Evolutionary conservation across 2,329 filamentous ascomycete species (phyloP).

Genomic region (Amylocarpus encephaloides): DNA sequence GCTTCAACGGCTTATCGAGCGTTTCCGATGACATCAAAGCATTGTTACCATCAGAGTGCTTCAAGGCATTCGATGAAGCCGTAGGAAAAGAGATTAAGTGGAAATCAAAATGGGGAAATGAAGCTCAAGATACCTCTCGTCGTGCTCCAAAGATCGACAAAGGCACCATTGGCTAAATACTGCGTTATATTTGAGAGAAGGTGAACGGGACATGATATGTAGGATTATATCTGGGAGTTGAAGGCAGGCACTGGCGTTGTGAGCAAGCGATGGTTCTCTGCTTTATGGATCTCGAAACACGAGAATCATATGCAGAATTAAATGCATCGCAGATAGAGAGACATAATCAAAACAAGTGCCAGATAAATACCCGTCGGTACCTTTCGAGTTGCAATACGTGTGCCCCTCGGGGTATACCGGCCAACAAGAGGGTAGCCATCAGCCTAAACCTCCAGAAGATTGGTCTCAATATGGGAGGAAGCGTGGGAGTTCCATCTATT

Average conservation of each 20-base stretch:
- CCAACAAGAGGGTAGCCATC: too few species aligned
- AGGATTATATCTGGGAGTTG: background rate
- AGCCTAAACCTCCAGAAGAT: too few species aligned
- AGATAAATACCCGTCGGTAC: too few species aligned
- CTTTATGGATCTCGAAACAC: background rate
- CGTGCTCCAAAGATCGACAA: slow-evolving; percentile 55
- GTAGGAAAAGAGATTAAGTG: slow-evolving; percentile 60
- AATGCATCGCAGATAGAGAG: too few species aligned
- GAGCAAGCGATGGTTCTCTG: background rate
- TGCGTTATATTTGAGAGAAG: slow-evolving; percentile 6
- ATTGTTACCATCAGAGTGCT: slow-evolving; percentile 63
- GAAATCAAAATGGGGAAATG: slow-evolving; percentile 68
- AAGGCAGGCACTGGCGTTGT: background rate
- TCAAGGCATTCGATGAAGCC: slow-evolving; percentile 64
- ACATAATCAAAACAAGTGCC: too few species aligned
- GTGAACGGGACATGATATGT: background rate
- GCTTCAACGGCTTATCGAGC: slow-evolving; percentile 51
- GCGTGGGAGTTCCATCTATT: too few species aligned
- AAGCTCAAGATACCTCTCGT: slow-evolving; percentile 50
- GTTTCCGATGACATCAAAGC: slow-evolving; percentile 60
- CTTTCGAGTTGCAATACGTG: too few species aligned
- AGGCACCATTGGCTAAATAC: slow-evolving; percentile 30
- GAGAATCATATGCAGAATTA: too few species aligned
- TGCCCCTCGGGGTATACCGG: too few species aligned
- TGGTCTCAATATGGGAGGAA: too few species aligned